Evolutionary conservation across 2,329 filamentous ascomycete genomes (phyloP), one percentile per base, ranked within the genome.

Genomic region (Mycosphaerella sp.): DNA sequence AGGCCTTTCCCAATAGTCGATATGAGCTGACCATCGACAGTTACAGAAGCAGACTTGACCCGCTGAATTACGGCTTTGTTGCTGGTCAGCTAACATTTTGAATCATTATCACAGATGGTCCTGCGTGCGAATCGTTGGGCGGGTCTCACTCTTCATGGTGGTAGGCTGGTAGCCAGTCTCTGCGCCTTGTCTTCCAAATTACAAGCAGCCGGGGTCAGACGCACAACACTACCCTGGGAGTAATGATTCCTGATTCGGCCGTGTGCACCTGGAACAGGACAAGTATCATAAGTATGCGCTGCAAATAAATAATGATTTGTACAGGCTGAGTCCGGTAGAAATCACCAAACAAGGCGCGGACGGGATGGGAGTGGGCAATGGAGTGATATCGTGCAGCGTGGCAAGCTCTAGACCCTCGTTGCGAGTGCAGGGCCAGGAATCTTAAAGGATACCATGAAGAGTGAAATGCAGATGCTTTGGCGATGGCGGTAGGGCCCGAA

Each of bases 11-110:
- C 88, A 63, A 98, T 97, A 2, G 86, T 87, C 1, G 93, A 97
- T 41, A 98, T 80, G 27, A 95, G 74, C 67, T 95, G 79, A 65
- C 88, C 86, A 66, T 98, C 90, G 46, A 98, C 91, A 1, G 89
- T 93, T 62, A 98, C 93, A 6, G 91, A 96, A 54, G 91, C 91
- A 39, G 90, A 97, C 54, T 95, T 82, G 45, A 98, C 93, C 59
- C 93, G 82, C 72, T 98, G 93, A 47, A 97, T 75, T 54, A 98
- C 87, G 48, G 89, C 93, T 96, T 65, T 44, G 54, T 60, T 45
- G 54, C 60, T 35, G 68, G 54, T 57, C 56, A 62, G 55, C 52
- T 42, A 49, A 5, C 40, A 44, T 43, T 42, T 51, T n/a, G 30
- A 17, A 49, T 49, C 7, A 17, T 45, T 44, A 37, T 6, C 21